phyloP scores from a whole-genome alignment of 2,329 filamentous ascomycete species.

The Monosporascus cannonballus region DNA sequence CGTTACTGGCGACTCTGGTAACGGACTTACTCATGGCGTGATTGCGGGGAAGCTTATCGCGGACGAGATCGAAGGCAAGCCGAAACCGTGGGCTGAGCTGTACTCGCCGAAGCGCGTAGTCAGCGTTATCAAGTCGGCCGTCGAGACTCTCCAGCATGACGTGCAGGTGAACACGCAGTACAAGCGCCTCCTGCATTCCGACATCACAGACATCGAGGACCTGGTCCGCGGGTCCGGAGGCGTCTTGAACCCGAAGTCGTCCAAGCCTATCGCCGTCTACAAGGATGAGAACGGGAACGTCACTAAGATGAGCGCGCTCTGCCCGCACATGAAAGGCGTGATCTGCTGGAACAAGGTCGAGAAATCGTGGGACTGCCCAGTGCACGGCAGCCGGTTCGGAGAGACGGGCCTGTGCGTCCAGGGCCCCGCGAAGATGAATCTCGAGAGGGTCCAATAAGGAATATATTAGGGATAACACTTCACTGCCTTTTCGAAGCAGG shows the following conservation, averaged over 20 bases:
- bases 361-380: conserved; percentile 50
- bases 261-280: conserved; percentile 48
- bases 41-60: conserved; percentile 46
- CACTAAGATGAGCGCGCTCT: conserved; percentile 45
- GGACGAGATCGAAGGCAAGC: conserved; percentile 44
- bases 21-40: conserved; percentile 51
- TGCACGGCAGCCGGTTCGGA: conserved; percentile 36
- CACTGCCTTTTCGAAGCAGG: too few species aligned
- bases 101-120: conserved; percentile 44
- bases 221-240: conserved; percentile 42
- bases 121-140: conserved; percentile 38
- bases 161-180: conserved; percentile 51
- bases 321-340: conserved; percentile 49
- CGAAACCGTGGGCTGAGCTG: conserved; percentile 41
- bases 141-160: conserved; percentile 42
- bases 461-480: too few species aligned
- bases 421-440: conserved; percentile 26
- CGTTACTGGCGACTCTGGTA: conserved; percentile 51
- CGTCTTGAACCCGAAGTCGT: conserved; percentile 41
- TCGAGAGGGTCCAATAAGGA: neutral
- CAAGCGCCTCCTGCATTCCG: conserved; percentile 45
- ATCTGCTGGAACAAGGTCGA: conserved; percentile 50
- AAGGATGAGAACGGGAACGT: conserved; percentile 48
- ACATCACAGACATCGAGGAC: conserved; percentile 52
- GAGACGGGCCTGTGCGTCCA: conserved; percentile 28